phyloP scores from a whole-genome alignment of 768 basidiomycete genomes.

The Hemileccinum rubropunctum region DNA sequence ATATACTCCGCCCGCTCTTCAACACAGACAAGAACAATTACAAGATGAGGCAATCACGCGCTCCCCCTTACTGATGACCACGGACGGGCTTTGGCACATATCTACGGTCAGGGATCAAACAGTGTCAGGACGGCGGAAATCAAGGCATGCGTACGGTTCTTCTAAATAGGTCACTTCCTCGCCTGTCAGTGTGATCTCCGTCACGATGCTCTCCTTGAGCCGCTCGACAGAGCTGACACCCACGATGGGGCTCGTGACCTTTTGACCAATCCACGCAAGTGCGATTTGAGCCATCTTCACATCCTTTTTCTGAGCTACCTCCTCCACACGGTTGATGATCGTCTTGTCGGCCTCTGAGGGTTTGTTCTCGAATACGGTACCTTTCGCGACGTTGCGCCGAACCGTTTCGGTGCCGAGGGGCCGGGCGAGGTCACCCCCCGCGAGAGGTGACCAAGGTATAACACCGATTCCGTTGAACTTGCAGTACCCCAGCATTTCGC shows the following conservation, averaged over 20 bases:
- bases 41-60: too few species aligned
- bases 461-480: constrained; percentile 48
- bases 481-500: constrained; percentile 45
- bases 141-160: too few species aligned
- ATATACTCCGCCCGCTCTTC: too few species aligned
- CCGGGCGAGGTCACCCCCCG: constrained; percentile 38
- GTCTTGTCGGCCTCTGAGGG: constrained; percentile 31
- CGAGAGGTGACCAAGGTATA: constrained; percentile 51
- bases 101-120: too few species aligned
- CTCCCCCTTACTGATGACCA: too few species aligned
- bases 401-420: constrained; percentile 30
- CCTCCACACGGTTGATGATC: constrained; percentile 37
- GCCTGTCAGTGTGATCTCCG: too few species aligned
- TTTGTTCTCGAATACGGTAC: constrained; percentile 23
- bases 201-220: constrained; percentile 29
- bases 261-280: constrained; percentile 39
- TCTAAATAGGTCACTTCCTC: too few species aligned
- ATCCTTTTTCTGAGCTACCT: constrained; percentile 34
- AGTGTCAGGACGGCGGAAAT: too few species aligned
- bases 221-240: constrained; percentile 35
- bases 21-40: too few species aligned
- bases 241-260: constrained; percentile 46
- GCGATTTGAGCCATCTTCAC: constrained; percentile 43
- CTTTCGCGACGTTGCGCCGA: constrained; percentile 14
- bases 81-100: too few species aligned